phyloP scores from a whole-genome alignment of 352 stramenopile species.

The Thalassiosira allenii region DNA sequence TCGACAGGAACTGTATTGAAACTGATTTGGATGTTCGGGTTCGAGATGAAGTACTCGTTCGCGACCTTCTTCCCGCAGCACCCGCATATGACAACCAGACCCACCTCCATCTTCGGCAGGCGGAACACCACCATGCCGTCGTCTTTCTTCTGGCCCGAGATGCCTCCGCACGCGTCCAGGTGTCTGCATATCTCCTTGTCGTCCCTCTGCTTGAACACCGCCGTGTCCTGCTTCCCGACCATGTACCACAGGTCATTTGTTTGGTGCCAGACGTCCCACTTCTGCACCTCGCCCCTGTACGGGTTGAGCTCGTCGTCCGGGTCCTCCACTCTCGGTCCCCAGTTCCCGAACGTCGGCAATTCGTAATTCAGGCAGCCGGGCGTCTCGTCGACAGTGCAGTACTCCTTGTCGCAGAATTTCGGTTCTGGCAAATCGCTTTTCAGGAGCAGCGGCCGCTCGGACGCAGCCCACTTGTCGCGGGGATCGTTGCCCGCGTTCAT shows the following conservation, averaged over 20 bases:
- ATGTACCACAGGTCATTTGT: constrained; percentile 53
- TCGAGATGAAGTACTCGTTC: constrained; percentile 46
- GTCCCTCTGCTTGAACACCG: constrained; percentile 53
- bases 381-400: constrained; percentile 60
- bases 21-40: constrained; percentile 47
- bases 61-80: constrained; percentile 49
- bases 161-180: constrained; percentile 54
- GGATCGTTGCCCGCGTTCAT: constrained; percentile 49
- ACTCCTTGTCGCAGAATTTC: constrained; percentile 53
- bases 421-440: constrained; percentile 57
- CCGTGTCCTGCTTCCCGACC: constrained; percentile 45
- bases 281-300: constrained; percentile 52
- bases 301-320: constrained; percentile 61
- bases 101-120: constrained; percentile 66
- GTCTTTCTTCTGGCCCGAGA: constrained; percentile 40
- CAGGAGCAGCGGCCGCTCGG: constrained; percentile 37
- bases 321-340: constrained; percentile 57
- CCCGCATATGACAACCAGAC: constrained; percentile 55
- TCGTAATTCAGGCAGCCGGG: constrained; percentile 62
- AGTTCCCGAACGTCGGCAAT: constrained; percentile 57
- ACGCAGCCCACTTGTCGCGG: constrained; percentile 52
- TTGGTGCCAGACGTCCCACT: constrained; percentile 56
- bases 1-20: constrained; percentile 53
- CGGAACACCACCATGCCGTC: constrained; percentile 65
- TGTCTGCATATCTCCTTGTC: constrained; percentile 65